Conservation (phyloP, 169 alveolate genomes). For the Plasmodium berghei region DNA sequence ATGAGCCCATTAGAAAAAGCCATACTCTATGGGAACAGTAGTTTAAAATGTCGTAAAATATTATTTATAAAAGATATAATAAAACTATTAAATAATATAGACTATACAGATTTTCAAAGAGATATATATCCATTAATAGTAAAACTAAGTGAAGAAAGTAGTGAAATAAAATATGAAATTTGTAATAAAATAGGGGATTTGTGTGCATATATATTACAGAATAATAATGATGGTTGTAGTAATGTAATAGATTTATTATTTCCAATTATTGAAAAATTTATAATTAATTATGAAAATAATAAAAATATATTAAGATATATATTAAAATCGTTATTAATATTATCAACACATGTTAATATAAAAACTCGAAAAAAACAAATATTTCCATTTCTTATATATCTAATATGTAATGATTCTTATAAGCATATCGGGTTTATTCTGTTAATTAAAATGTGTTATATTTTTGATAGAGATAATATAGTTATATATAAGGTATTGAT, state of each 20-base stretch:
- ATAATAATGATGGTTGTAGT: slow-evolving; percentile 26
- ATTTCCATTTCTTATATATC: slow-evolving; percentile 50
- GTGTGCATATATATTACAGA: slow-evolving; percentile 70
- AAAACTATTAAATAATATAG: slow-evolving; percentile 28
- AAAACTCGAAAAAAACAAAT: slow-evolving; percentile 29
- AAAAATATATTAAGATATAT: slow-evolving; percentile 14
- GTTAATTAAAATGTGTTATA: slow-evolving; percentile 33
- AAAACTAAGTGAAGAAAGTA: slow-evolving; percentile 39
- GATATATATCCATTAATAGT: slow-evolving; percentile 49
- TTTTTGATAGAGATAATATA: slow-evolving; percentile 41
- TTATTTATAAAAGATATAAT: slow-evolving; percentile 53
- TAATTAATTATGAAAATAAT: slow-evolving; percentile 21
- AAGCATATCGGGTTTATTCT: slow-evolving; percentile 39
- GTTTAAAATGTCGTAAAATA: slow-evolving; percentile 58
- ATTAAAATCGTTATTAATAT: slow-evolving; percentile 55
- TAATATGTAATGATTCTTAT: slow-evolving; percentile 18
- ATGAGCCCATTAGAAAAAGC: slow-evolving; percentile 44
- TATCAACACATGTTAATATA: slow-evolving; percentile 52
- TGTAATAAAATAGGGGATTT: slow-evolving; percentile 63
- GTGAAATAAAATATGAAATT: slow-evolving; percentile 60
- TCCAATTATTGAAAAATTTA: slow-evolving; percentile 48
- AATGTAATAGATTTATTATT: slow-evolving; percentile 34
- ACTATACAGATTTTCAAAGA: slow-evolving; percentile 34
- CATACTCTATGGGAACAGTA: slow-evolving; percentile 46
- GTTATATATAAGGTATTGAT: slow-evolving; percentile 13